Evolutionary conservation across 1,284 basidiomycete genomes (phyloP), one percentile per base, ranked within the genome.

Genomic region (Dichomitus squalens): DNA sequence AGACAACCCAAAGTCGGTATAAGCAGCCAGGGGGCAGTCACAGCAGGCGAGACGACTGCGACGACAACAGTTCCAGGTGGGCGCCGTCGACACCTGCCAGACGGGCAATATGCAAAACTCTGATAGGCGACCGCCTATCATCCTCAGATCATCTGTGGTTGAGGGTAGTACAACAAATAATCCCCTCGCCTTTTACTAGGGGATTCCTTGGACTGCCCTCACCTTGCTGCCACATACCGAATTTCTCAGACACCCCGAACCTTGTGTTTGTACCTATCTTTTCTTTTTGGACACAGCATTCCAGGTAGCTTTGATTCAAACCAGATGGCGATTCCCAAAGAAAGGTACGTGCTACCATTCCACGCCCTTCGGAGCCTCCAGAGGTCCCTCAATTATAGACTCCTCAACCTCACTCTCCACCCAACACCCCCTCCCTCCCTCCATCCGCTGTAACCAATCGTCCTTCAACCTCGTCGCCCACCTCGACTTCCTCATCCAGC

Each of bases 101-200:
- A 58, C 63, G 60, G 67, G 68, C 70, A 60, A 73, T 70, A 74
- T 68, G 40, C 70, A 64, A 62, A 73, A 67, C 40, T 58, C 21
- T 51, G 40, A 47, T 51, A 34, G 7, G 34, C 33, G 34, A 18
- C 21, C 2, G 7, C 1, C 7, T 29, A 16, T 16, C 18, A 11
- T 20, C 20, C 4, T 1, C n/a, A 27, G 3, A 1, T 12, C 12
- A 12, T 11, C 55, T 64, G 79, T 75, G 77, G 75, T 74, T 77
- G 80, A 73, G 76, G 76, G n/a, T n/a, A n/a, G n/a, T n/a, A n/a
- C n/a, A n/a, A n/a, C n/a, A n/a, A n/a, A n/a, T n/a, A n/a, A n/a
- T n/a, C n/a, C n/a, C n/a, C n/a, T n/a, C n/a, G n/a, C n/a, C n/a
- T n/a, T n/a, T n/a, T n/a, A n/a, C n/a, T n/a, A n/a, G n/a, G n/a